Evolutionary conservation across 139 green algal species (phyloP).

Genomic region (Chlamydomonas sp.): DNA sequence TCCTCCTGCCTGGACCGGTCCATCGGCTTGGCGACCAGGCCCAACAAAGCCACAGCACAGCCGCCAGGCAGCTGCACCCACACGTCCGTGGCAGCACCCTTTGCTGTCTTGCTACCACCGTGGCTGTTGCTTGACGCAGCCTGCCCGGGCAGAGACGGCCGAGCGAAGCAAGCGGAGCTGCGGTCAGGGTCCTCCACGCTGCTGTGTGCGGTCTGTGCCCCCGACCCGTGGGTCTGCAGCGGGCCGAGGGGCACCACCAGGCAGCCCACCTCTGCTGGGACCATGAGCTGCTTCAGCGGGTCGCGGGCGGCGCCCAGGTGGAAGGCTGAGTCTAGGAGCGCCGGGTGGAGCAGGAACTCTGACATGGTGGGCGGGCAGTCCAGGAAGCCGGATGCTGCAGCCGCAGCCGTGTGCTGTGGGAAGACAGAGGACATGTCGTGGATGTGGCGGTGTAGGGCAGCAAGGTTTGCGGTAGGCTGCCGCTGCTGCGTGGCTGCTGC

Average conservation of each 20-base stretch:
- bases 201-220: background rate
- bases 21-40: constrained; percentile 34
- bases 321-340: constrained; percentile 67
- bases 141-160: too few relatives aligned
- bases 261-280: constrained; percentile 10
- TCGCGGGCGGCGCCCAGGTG: constrained; percentile 66
- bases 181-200: too few relatives aligned
- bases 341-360: constrained; percentile 56
- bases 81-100: background rate
- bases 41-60: background rate
- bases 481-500: too few relatives aligned
- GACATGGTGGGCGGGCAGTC: constrained; percentile 10
- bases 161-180: too few relatives aligned
- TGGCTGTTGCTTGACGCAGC: too few relatives aligned
- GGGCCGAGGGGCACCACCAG: constrained; percentile 13
- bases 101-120: too few relatives aligned
- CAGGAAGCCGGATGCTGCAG: constrained; percentile 12
- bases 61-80: background rate
- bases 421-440: too few relatives aligned
- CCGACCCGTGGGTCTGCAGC: background rate
- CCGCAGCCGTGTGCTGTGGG: background rate
- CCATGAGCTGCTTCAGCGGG: background rate
- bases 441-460: too few relatives aligned
- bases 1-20: too few relatives aligned
- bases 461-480: too few relatives aligned